Percentiles rank a stretch among this genome's conserved stretches.
Evolutionary conservation across 2,329 filamentous ascomycete species (phyloP).

Genomic region (Biscogniauxia sp.): DNA sequence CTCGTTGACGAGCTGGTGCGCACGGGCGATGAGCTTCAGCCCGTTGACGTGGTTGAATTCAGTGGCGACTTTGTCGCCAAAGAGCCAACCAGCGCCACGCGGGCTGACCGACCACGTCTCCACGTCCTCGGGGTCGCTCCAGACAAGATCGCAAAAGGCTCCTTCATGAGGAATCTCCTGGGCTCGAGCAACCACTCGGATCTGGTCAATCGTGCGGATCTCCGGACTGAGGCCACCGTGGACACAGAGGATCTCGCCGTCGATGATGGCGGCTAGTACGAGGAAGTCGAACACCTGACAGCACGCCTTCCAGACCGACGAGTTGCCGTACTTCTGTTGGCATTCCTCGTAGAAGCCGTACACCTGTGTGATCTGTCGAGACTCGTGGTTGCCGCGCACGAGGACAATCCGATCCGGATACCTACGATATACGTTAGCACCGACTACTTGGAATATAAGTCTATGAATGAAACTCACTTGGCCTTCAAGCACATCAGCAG

Average conservation of each 20-base stretch:
- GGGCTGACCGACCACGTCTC: slow-evolving; percentile 96
- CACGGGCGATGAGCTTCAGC: slow-evolving; percentile 90
- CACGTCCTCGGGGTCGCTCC: slow-evolving; percentile 96
- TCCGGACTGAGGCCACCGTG: slow-evolving; percentile 87
- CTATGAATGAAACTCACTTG: slow-evolving; percentile 43
- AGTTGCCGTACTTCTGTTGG: slow-evolving; percentile 96
- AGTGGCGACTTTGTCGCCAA: slow-evolving; percentile 94
- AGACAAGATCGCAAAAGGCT: slow-evolving; percentile 96
- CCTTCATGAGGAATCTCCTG: slow-evolving; percentile 98
- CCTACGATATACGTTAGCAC: slow-evolving; percentile 49
- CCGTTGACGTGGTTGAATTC: slow-evolving; percentile 98
- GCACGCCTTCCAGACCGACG: slow-evolving; percentile 99
- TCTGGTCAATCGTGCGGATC: slow-evolving; percentile 97
- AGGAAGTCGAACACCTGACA: slow-evolving; percentile 99
- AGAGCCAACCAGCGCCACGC: slow-evolving; percentile 94
- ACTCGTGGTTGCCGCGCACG: slow-evolving; percentile 97
- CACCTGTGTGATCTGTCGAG: slow-evolving; percentile 93
- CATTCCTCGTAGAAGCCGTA: slow-evolving; percentile 99
- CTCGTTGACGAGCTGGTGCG: slow-evolving; percentile 98
- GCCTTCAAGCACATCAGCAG: slow-evolving; percentile 92
- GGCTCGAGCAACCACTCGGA: slow-evolving; percentile 96
- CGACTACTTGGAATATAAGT: neutral
- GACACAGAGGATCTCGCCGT: slow-evolving; percentile 97
- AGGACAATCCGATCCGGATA: slow-evolving; percentile 95
- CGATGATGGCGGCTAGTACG: slow-evolving; percentile 93